Conservation (phyloP, 306 rosid genomes). For the Begonia peltatifolia region DNA sequence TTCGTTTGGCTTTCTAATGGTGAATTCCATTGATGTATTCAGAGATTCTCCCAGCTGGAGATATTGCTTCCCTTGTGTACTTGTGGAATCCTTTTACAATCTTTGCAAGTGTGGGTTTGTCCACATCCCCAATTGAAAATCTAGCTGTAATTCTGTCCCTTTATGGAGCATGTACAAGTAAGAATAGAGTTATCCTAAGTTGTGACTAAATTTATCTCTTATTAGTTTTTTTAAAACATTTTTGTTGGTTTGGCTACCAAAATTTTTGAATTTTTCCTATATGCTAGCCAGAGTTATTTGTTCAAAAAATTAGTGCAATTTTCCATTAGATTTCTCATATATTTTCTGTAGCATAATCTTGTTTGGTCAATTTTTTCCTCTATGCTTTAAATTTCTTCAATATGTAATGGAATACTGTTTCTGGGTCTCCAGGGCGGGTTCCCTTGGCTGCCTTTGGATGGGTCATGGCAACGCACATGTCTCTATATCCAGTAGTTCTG, state of each 20-base stretch:
- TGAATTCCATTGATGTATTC: constrained; percentile 12
- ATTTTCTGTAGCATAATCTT: neutral
- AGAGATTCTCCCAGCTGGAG: constrained; percentile 33
- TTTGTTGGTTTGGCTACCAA: neutral
- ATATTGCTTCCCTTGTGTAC: constrained; percentile 42
- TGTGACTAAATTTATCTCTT: constrained; percentile 2
- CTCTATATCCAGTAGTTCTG: constrained; percentile 72
- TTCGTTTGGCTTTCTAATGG: constrained; percentile 7
- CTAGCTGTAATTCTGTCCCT: constrained; percentile 28
- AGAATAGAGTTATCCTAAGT: constrained; percentile 11
- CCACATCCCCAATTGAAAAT: constrained; percentile 44
- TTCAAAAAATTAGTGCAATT: no score
- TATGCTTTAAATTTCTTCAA: constrained; percentile 9
- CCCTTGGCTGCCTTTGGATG: constrained; percentile 90
- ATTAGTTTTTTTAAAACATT: neutral
- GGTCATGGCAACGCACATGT: constrained; percentile 89
- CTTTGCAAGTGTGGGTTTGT: constrained; percentile 44
- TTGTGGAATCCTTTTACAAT: constrained; percentile 49
- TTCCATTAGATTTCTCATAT: no score
- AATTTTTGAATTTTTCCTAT: neutral
- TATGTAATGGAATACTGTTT: constrained; percentile 17
- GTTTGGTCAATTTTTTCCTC: neutral
- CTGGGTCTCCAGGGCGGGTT: constrained; percentile 43
- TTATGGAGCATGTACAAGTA: constrained; percentile 37
- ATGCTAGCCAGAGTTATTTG: no score